Percentiles rank a stretch among this genome's conserved stretches.
Conservation (phyloP, 306 rosid species). For the Sphenostylis stenocarpa region DNA sequence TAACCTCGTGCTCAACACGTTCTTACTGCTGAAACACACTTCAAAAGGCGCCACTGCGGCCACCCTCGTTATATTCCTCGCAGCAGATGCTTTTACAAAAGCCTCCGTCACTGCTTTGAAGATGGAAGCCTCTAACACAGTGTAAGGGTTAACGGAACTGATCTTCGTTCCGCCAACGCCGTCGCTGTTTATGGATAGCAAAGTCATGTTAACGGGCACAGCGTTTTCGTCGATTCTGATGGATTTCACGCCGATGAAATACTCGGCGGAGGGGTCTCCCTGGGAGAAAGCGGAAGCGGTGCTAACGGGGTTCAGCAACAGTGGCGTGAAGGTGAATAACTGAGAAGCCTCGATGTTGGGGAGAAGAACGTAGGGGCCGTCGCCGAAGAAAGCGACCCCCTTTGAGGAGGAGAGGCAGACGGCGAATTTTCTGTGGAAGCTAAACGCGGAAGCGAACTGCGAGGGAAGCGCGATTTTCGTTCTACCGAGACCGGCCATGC, state of each 20-base stretch:
- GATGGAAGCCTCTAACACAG: slow-evolving; percentile 54
- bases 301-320: slow-evolving; percentile 54
- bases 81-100: slow-evolving; percentile 39
- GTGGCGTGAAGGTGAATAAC: slow-evolving; percentile 44
- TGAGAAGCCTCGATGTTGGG: slow-evolving; percentile 41
- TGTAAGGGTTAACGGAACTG: slow-evolving; percentile 69
- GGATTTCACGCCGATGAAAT: slow-evolving; percentile 56
- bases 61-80: slow-evolving; percentile 44
- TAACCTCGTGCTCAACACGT: slow-evolving; percentile 20
- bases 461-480: slow-evolving; percentile 50
- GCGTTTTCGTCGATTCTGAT: slow-evolving; percentile 37
- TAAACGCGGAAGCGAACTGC: slow-evolving; percentile 55
- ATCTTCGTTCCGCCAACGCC: slow-evolving; percentile 79
- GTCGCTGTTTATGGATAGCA: slow-evolving; percentile 40
- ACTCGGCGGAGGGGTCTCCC: slow-evolving; percentile 55
- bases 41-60: slow-evolving; percentile 45
- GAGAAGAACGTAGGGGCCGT: slow-evolving; percentile 53
- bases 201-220: slow-evolving; percentile 38
- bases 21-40: slow-evolving; percentile 46
- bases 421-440: slow-evolving; percentile 59
- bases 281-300: slow-evolving; percentile 49
- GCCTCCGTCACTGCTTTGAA: slow-evolving; percentile 50
- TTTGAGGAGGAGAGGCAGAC: slow-evolving; percentile 43
- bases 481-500: slow-evolving; percentile 68
- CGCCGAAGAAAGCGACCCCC: slow-evolving; percentile 56